phyloP scores from a whole-genome alignment of 139 green algal genomes.

The Micractinium conductrix region DNA sequence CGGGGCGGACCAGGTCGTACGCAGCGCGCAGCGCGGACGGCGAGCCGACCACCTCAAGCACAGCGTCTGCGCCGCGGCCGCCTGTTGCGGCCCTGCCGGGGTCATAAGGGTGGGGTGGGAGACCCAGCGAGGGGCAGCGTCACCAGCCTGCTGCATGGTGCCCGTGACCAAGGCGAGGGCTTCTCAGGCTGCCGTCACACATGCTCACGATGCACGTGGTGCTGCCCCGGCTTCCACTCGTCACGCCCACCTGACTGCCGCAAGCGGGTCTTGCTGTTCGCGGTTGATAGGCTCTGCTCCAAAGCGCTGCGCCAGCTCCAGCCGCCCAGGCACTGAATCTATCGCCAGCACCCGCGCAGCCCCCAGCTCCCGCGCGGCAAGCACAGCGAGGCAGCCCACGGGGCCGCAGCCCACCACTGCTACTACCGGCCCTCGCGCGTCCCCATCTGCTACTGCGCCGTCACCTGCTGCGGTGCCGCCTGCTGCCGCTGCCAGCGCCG shows the following conservation, averaged over 20 bases:
- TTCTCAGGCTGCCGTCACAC: too few relatives aligned
- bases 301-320: slow-evolving; percentile 56
- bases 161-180: too few relatives aligned
- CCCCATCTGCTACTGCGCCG: neutral
- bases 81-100: slow-evolving; percentile 51
- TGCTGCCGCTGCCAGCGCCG: neutral
- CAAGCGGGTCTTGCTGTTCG: neutral
- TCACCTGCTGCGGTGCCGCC: neutral
- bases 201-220: too few relatives aligned
- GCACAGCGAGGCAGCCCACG: slow-evolving; percentile 69
- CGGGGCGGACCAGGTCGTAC: slow-evolving; percentile 67
- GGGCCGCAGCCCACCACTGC: slow-evolving; percentile 77
- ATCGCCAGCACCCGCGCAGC: slow-evolving; percentile 57
- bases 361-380: slow-evolving; percentile 40
- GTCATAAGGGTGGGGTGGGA: too few relatives aligned
- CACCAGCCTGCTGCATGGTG: too few relatives aligned
- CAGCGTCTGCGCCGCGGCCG: slow-evolving; percentile 62
- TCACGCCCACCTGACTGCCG: slow-evolving; percentile 6
- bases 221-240: too few relatives aligned
- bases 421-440: slow-evolving; percentile 40
- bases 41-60: slow-evolving; percentile 65
- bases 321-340: slow-evolving; percentile 64
- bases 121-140: too few relatives aligned
- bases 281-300: slow-evolving; percentile 52
- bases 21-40: slow-evolving; percentile 50